These are phyloP conservation scores for Hamamelis virginiana DNA, from an alignment of 164 flowering plant genomes.

Conservation along the genomic window DNA sequence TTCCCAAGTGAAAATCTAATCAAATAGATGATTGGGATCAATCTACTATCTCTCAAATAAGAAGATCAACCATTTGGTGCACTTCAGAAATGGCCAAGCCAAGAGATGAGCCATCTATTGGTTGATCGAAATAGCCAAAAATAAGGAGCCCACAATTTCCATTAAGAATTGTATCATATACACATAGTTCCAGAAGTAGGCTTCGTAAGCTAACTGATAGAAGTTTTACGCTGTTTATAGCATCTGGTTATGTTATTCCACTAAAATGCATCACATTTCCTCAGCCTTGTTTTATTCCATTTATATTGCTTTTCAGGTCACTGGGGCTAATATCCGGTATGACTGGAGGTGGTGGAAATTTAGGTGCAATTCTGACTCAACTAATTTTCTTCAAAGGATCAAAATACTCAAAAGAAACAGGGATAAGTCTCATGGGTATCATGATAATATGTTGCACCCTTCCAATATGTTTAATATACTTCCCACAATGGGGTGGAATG, in stretches of 20 bases:
- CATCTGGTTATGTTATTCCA: background rate
- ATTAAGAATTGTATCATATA: background rate
- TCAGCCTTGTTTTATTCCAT: background rate
- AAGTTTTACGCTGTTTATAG: background rate
- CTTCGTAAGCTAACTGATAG: background rate
- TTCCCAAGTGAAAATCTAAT: background rate
- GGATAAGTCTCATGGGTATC: constrained; percentile 82
- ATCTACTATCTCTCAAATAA: background rate
- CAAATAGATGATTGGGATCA: background rate
- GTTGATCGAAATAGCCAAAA: too few species aligned
- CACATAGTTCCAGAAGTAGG: background rate
- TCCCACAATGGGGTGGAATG: constrained; percentile 97
- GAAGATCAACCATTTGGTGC: background rate
- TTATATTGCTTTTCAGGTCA: constrained; percentile 48
- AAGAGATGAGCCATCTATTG: background rate
- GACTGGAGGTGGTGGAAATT: constrained; percentile 93
- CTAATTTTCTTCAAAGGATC: constrained; percentile 83
- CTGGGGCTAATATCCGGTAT: constrained; percentile 87
- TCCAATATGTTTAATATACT: constrained; percentile 61
- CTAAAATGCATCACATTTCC: too few species aligned
- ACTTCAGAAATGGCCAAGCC: background rate
- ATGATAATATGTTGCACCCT: constrained; percentile 79
- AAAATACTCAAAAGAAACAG: constrained; percentile 60
- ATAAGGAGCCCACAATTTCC: too few species aligned
- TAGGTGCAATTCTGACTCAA: constrained; percentile 85